Base-by-base conservation (phyloP, 2,329 filamentous ascomycete species). In the Ophioceras dolichostomum region DNA sequence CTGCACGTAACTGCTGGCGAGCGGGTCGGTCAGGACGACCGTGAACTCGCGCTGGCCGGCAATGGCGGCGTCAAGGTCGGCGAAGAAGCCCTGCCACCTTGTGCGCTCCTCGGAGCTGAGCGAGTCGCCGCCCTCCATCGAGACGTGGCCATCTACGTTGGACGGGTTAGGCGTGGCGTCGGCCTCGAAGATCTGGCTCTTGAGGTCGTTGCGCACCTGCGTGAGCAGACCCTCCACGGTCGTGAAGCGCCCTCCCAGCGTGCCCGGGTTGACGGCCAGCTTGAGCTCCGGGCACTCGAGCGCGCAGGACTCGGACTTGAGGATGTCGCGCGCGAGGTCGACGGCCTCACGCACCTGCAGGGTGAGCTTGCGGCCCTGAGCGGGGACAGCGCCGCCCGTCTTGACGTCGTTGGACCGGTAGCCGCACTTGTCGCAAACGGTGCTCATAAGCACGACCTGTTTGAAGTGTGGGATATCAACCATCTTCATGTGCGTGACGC, bases 401-500 rank as follows among this genome's bases (percentile, higher is more conserved):
- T 96, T 96, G 55, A 98, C 86, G 57, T 98, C 91, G 59, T 94
- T 96, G 48, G 83, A 91, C 44, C 86, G 81, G 66, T 96, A 94
- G 40, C 89, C 89, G 56, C 91, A 98, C 57, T 81, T 71, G 20
- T 89, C 80, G 61, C 91, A 98, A 20, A 86, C 79, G 2, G 89
- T 96, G 48, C 80, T 88, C 84, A 94, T 96, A 49, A 98, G 70
- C 29, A 95, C 79, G 3, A 98, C 91, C 54, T 96, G 85, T 63
- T 95, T 94, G 67, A 98, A 98, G 62, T 94, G 83, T 1, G 91
- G 91, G 44, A 98, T 95, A 51, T 94, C 86, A 40, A 96, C 86
- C 80, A 94, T 94, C 67, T 95, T 94, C 86, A 95, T 95, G 60
- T 94, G 88, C 9, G 93, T 94, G 4, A 78, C 77, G 61, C 88